A percentile compares a stretch with the other conserved stretches of the same genome.
phyloP scores from a whole-genome alignment of 768 basidiomycete species.

The Leucosporidium creatinivorum region DNA sequence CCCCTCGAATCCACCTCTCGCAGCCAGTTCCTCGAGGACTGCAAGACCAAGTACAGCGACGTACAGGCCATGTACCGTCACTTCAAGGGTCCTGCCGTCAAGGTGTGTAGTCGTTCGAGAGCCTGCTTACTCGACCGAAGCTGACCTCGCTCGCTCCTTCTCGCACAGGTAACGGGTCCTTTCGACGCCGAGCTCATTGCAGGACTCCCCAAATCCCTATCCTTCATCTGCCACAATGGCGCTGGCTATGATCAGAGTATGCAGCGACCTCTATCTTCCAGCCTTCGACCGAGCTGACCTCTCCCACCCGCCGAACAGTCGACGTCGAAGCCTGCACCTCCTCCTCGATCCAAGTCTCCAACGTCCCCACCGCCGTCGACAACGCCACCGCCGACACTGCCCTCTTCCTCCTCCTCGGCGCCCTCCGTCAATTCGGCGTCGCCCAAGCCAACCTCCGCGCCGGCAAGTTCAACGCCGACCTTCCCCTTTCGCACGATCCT shows the following conservation, averaged over 20 bases:
- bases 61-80: conserved; percentile 71
- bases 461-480: conserved; percentile 38
- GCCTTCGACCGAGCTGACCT: neutral
- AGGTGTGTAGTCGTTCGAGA: neutral
- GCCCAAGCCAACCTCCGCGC: conserved; percentile 50
- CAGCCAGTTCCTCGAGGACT: conserved; percentile 59
- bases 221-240: conserved; percentile 87
- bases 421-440: conserved; percentile 63
- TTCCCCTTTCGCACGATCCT: conserved; percentile 39
- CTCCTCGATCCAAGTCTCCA: conserved; percentile 38
- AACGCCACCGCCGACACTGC: conserved; percentile 87
- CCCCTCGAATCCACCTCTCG: conserved; percentile 56
- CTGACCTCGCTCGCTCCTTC: neutral
- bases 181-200: conserved; percentile 73
- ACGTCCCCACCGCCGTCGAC: conserved; percentile 83
- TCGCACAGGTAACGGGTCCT: conserved; percentile 53
- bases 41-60: conserved; percentile 59
- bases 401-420: conserved; percentile 71
- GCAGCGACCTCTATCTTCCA: neutral
- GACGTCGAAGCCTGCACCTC: conserved; percentile 18
- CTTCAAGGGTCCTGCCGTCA: conserved; percentile 52
- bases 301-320: neutral
- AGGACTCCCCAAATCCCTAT: conserved; percentile 59
- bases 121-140: neutral
- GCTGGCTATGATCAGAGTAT: conserved; percentile 89